A percentile compares a stretch with the other conserved stretches of the same genome.
These are phyloP conservation scores for Beta corolliflora DNA, from an alignment of 179 eudicot genomes.

Conservation along the genomic window DNA sequence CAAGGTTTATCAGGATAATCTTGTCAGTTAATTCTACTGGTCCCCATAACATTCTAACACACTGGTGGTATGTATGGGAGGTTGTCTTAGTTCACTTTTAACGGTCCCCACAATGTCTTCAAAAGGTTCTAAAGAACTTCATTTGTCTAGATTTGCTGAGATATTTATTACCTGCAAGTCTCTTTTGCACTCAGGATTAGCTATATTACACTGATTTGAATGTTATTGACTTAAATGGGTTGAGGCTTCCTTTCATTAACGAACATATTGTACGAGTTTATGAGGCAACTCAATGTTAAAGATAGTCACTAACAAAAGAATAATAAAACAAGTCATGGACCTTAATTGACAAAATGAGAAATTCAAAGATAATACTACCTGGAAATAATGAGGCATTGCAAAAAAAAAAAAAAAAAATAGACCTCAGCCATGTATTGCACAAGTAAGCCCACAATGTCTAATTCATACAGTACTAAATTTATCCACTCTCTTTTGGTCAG, in stretches of 20 bases:
- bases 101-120: background rate
- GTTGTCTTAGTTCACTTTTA: background rate
- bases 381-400: background rate
- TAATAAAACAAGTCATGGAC: background rate
- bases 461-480: background rate
- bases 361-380: background rate
- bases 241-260: background rate
- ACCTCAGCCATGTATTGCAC: background rate
- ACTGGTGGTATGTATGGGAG: background rate
- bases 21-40: background rate
- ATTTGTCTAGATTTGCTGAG: background rate
- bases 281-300: background rate
- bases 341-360: background rate
- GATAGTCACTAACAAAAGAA: background rate
- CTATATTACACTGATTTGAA: background rate
- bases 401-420: background rate
- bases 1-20: background rate
- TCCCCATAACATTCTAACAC: background rate
- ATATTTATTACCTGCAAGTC: background rate
- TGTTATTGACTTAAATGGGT: background rate
- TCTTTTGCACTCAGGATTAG: background rate
- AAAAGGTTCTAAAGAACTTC: background rate
- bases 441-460: background rate
- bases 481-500: slow-evolving; percentile 35
- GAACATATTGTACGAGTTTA: no score